Base-by-base conservation (phyloP, 148 eudicot genomes). In the Beta vulgaris region DNA sequence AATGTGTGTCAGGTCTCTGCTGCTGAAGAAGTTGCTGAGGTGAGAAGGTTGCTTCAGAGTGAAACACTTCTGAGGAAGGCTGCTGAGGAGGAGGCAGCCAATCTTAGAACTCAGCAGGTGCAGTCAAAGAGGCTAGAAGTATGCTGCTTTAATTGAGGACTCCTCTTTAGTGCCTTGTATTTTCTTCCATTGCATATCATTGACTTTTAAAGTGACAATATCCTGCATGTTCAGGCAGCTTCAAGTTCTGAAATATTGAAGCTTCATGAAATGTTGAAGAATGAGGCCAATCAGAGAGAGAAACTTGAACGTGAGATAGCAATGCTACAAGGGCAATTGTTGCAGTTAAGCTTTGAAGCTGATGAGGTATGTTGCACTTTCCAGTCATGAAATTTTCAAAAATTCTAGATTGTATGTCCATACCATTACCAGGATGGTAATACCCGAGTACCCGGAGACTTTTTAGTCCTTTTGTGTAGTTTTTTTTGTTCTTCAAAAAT, bases 281-380 rank as follows among this genome's bases (percentile, higher is more conserved):
- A 84, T 64, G 96, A 93, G 82, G 84, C 69, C 36, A 81, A 67
- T 77, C 87, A 87, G 78, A 91, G 83, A 77, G 86, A 85, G 73
- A 89, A 86, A 76, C 88, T 89, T 82, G 96, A 91, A 82, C 86
- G 87, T 74, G 98, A 91, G 83, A 91, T 93, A 67, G 84, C 88
- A 61, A 82, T 84, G 70, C 82, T 91, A 58, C 91, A 86, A 75
- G 88, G 84, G 78, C 96, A 89, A 73, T 74, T 93, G 53, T 70
- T 93, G 88, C 98, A 93, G 62, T 48, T 91, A 64, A 93, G 96
- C 77, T 93, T 86, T 82, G 93, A 93, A 83, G 96, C 98, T 68
- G 98, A 93, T 49, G 90, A 89, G 91, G 98, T 93, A 84, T 65
- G 73, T 10, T 67, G 37, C 42, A 34, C 48, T 37, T 71, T 71